These are phyloP conservation scores for Rosa persica DNA, from an alignment of 306 rosid genomes.

Conservation along the genomic window DNA sequence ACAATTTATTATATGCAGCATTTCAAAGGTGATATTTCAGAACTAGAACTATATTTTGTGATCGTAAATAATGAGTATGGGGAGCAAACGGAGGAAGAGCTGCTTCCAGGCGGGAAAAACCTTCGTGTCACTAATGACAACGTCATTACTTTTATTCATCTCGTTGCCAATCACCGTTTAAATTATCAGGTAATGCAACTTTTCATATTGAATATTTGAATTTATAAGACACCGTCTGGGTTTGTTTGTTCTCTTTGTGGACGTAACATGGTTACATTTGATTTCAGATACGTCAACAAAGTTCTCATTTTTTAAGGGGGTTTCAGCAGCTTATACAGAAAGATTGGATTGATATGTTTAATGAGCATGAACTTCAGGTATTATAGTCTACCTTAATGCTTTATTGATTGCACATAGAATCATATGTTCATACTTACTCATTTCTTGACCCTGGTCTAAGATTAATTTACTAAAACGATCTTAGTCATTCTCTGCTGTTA, in stretches of 20 bases:
- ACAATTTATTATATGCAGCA: constrained; percentile 51
- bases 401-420: not conserved
- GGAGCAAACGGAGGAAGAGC: constrained; percentile 95
- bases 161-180: constrained; percentile 96
- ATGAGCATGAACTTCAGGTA: constrained; percentile 99
- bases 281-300: constrained; percentile 92
- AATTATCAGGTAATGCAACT: constrained; percentile 73
- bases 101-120: constrained; percentile 78
- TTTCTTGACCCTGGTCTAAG: not conserved
- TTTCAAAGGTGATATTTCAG: constrained; percentile 72
- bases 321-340: constrained; percentile 95
- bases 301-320: constrained; percentile 95
- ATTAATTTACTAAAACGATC: not conserved
- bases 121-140: constrained; percentile 76
- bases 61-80: constrained; percentile 94
- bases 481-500: not conserved
- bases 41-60: constrained; percentile 85
- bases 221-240: not conserved
- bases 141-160: constrained; percentile 93
- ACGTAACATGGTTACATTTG: constrained; percentile 9
- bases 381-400: constrained; percentile 20
- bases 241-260: not conserved
- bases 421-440: not conserved
- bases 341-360: constrained; percentile 97
- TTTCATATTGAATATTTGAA: constrained; percentile 24